Percentiles rank a stretch among this genome's conserved stretches.
phyloP scores from a whole-genome alignment of 2,329 filamentous ascomycete genomes.

The Fusarium musae region DNA sequence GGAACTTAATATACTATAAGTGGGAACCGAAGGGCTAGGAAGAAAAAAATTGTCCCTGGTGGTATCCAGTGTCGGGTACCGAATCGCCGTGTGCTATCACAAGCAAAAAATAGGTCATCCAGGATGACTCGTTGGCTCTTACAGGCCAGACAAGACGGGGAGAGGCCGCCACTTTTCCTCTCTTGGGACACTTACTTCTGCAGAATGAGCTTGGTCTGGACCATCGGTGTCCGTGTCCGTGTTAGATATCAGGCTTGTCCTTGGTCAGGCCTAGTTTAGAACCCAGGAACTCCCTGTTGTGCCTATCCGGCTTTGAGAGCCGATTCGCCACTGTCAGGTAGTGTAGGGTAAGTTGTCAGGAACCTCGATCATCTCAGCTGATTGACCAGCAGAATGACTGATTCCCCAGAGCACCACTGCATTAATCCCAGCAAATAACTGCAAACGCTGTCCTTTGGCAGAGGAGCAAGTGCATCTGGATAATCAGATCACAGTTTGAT shows the following conservation, averaged over 20 bases:
- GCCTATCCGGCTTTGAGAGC: background rate
- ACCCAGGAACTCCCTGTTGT: background rate
- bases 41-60: slow-evolving; percentile 41
- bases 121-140: slow-evolving; percentile 13
- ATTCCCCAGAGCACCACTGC: background rate
- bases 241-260: slow-evolving; percentile 11
- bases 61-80: slow-evolving; percentile 39
- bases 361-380: slow-evolving; percentile 10
- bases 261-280: background rate
- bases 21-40: slow-evolving; percentile 36
- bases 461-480: background rate
- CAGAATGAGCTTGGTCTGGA: slow-evolving; percentile 29
- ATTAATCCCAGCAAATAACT: slow-evolving; percentile 3
- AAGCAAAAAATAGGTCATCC: slow-evolving; percentile 36
- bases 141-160: slow-evolving; percentile 3
- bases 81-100: slow-evolving; percentile 32
- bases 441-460: slow-evolving; percentile 4
- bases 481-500: background rate
- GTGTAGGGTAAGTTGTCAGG: slow-evolving; percentile 4
- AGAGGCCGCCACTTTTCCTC: slow-evolving; percentile 32
- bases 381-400: slow-evolving; percentile 17
- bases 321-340: background rate
- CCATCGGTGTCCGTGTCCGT: slow-evolving; percentile 24
- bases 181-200: slow-evolving; percentile 18
- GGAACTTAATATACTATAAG: slow-evolving; percentile 26